These are phyloP conservation scores for Mycena citricolor DNA, from an alignment of 1,284 basidiomycete species.

Conservation along the genomic window DNA sequence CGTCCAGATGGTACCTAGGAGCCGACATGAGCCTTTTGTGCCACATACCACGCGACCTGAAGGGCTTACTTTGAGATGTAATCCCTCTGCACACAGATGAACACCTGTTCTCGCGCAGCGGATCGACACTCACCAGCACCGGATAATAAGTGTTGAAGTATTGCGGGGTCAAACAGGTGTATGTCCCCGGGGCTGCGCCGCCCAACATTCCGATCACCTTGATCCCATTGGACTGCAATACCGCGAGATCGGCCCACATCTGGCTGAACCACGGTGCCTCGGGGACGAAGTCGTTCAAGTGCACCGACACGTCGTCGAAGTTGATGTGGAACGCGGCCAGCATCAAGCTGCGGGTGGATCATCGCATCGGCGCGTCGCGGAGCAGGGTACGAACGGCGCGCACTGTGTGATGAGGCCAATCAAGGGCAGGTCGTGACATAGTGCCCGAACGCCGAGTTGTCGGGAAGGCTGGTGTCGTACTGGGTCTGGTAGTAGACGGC, in stretches of 20 bases:
- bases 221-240: slow-evolving; percentile 22
- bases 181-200: slow-evolving; percentile 26
- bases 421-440: slow-evolving; percentile 25
- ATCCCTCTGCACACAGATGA: too few species aligned
- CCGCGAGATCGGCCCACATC: slow-evolving; percentile 25
- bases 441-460: slow-evolving; percentile 20
- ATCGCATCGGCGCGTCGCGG: background rate
- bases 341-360: slow-evolving; percentile 13
- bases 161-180: slow-evolving; percentile 19
- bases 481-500: slow-evolving; percentile 27
- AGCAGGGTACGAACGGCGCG: background rate
- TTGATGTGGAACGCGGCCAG: slow-evolving; percentile 29
- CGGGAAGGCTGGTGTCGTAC: slow-evolving; percentile 16
- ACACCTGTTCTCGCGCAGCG: too few species aligned
- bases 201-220: slow-evolving; percentile 29
- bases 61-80: slow-evolving; percentile 16
- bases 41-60: too few species aligned
- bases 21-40: too few species aligned
- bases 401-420: slow-evolving; percentile 25
- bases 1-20: slow-evolving; percentile 24
- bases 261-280: slow-evolving; percentile 20
- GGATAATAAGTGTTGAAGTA: slow-evolving; percentile 27
- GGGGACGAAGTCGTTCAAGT: slow-evolving; percentile 20
- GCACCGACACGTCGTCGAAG: slow-evolving; percentile 20
- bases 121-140: too few species aligned